Evolutionary conservation across 768 basidiomycete species (phyloP), one percentile per base, ranked within the genome.

Genomic region (Boletus pseudo-olivaceus): DNA sequence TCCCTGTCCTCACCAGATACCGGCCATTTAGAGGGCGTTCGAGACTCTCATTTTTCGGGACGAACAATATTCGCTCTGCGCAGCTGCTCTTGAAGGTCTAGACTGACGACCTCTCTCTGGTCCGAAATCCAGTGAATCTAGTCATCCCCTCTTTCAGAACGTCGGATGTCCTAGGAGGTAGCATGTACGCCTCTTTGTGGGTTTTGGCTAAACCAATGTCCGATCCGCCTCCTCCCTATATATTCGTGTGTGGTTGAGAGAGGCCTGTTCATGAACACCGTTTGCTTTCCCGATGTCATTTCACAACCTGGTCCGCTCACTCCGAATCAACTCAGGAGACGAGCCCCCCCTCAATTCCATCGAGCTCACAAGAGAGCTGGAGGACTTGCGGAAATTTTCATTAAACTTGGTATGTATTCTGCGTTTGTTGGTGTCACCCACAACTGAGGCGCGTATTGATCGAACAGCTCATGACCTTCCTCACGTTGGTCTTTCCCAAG

Each of bases 391-490:
- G 20, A 69, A 61, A 48, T 27, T 57, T 34, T 57, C 53, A 14
- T 46, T 69, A 5, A 63, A 51, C 47, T 17, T 70, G 53, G 69
- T 63, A 47, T 42, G 45, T 44, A 20, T 35, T 32, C 6, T n/a
- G 12, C 27, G 5, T 30, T 29, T 27, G 6, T 10, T 30, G 19
- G n/a, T 19, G 11, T 45, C 19, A 27, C 30, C 37, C 29, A 12
- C 5, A n/a, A 48, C 47, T 59, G n/a, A 61, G 14, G 27, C 7
- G 11, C 7, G 12, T 35, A 20, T 27, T 4, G 14, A 35, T 20
- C 8, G n/a, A 40, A 44, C 42, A 71, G 69, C 65, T 69, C 41
- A 49, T 61, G 51, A 54, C 60, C n/a, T 66, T 70, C 54, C 59
- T 70, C 29, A 50, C 60, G 68, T 70, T 20, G 42, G 68, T 53